These are phyloP conservation scores for Metschnikowia drakensbergensis DNA, from an alignment of 805 yeast species.

Conservation along the genomic window DNA sequence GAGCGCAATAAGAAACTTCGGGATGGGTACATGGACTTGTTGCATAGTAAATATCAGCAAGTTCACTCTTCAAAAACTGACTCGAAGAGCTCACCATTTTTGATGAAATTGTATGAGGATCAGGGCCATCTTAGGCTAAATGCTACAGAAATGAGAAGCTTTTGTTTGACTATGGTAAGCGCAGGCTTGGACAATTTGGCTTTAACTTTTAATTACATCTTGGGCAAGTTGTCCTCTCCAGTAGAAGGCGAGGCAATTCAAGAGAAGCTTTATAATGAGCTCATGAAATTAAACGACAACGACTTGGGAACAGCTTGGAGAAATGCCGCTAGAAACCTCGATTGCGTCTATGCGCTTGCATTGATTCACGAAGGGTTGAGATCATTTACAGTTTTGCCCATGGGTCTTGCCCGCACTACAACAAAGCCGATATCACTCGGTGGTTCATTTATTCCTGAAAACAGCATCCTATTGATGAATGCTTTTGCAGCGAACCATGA, in stretches of 20 bases:
- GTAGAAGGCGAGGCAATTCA: conserved; percentile 38
- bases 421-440: conserved; percentile 46
- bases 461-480: conserved; percentile 60
- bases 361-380: conserved; percentile 61
- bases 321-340: conserved; percentile 23
- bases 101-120: conserved; percentile 8
- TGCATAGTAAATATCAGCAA: conserved; percentile 17
- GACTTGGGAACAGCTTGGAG: conserved; percentile 23
- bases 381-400: conserved; percentile 61
- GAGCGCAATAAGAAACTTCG: conserved; percentile 35
- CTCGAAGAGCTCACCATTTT: neutral
- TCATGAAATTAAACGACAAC: conserved; percentile 4
- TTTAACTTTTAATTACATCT: conserved; percentile 53
- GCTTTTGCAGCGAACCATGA: conserved; percentile 73
- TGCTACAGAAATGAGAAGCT: conserved; percentile 51
- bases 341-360: conserved; percentile 52
- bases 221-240: conserved; percentile 55
- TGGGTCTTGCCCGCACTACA: conserved; percentile 60
- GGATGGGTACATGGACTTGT: conserved; percentile 44
- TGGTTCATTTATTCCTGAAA: conserved; percentile 45
- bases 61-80: neutral
- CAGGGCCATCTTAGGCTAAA: conserved; percentile 25
- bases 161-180: conserved; percentile 71
- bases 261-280: conserved; percentile 34
- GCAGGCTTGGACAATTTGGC: conserved; percentile 78